Base-by-base conservation (phyloP, 768 basidiomycete species). In the Suillus paluster region DNA sequence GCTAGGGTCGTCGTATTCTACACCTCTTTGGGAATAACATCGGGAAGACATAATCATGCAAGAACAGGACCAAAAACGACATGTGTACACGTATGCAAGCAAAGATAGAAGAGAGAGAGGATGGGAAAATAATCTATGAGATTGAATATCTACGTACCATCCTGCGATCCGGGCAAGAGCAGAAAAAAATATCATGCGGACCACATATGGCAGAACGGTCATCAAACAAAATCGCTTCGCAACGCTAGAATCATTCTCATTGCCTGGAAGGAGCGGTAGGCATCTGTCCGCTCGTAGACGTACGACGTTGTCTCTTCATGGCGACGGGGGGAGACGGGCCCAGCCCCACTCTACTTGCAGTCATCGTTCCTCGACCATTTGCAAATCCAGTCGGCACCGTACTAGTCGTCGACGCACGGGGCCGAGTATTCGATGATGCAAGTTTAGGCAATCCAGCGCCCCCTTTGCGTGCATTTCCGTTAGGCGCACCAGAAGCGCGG, bases 261-360 rank as follows among this genome's bases (percentile, higher is more conserved):
- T n/a, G n/a, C n/a, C n/a, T n/a, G n/a, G n/a, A n/a, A n/a, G 75
- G 70, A 27, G 73, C 69, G n/a, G 78, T 74, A 57, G 79, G 73
- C 63, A 75, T 73, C 64, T 82, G 83, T 52, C 82, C 69, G 63
- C 83, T 81, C 34, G 84, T 82, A 57, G 90, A 92, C 67, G 87
- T 89, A 81, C 92, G 86, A 80, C 92, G 82, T 70, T 93, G 92
- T 65, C 92, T 81, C 78, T 94, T 94, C 84, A 93, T 82, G 42
- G 89, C 78, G 12, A 74, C 66, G 30, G 70, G 61, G 46, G 66
- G 33, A 19, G 66, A 58, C 5, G 53, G n/a, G 27, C 71, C 74
- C 36, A 66, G 66, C 7, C 56, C 53, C 19, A 56, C 65, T 64
- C 70, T 70, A 67, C 67, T 68, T 57, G 71, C 71, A 46, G 70